Evolutionary conservation across 352 stramenopile species (phyloP), one percentile per base, ranked within the genome.

Genomic region (Nothophytophthora sp.): DNA sequence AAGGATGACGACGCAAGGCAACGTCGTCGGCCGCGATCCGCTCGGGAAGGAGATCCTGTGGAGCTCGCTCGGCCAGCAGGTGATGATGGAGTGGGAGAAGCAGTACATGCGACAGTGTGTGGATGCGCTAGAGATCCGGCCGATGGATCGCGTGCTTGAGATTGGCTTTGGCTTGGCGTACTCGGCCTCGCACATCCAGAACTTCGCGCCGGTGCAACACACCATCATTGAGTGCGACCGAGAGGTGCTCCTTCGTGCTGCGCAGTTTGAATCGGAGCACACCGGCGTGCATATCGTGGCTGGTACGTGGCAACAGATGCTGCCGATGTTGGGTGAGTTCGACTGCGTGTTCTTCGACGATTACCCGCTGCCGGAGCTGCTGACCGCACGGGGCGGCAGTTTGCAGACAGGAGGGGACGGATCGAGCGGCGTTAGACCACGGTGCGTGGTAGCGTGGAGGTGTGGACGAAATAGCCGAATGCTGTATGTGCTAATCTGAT

Each of bases 21-120:
- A 90, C 33, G 48, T 37, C 18, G 70, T 70, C 28, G 65, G 59
- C 3, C 20, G 55, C 16, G 83, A 93, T 43, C 73, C 50, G 34
- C 24, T 70, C 22, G 76, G 74, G 1, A 25, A 73, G 9, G 56
- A 67, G 23, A 59, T 87, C 27, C 63, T 92, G 27, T 75, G 68
- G 65, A 92, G 79, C 69, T 88, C 79, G n/a, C 55, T 45, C 18
- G 70, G 79, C 4, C 77, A 92, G 66, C 81, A 92, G 60, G 85
- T 96, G 15, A 96, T 96, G 85, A 96, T 96, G 87, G 69, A 81
- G 43, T 96, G 87, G 87, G 87, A 96, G 55, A 64, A 60, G 38
- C 24, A 70, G 18, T 96, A 95, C 70, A 95, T 96, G 87, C 61
- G 82, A 36, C 27, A 40, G 32, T 90, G 83, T n/a, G 86, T 88